Evolutionary conservation across 345 rosid species (phyloP), one percentile per base, ranked within the genome.

Genomic region (Eutrema japonicum): DNA sequence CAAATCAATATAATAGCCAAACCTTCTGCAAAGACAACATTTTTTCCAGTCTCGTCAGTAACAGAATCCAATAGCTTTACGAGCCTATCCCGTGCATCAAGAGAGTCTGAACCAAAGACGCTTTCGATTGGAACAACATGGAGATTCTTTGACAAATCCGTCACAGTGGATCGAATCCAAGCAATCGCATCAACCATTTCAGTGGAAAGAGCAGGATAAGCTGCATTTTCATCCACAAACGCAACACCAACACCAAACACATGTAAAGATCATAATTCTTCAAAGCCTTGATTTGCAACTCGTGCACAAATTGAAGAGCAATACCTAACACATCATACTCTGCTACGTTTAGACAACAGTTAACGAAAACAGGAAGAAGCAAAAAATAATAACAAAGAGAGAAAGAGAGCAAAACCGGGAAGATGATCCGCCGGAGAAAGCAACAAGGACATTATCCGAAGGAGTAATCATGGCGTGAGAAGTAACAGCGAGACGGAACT

Each of bases 191-290:
- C 61, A 50, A 74, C 68, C 41, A 66, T 52, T 66, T 83, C 77
- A 7, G 42, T 59, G 8, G 78, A 58, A 30, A 81, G 54, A 68
- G 79, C 37, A 54, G 81, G 74, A 75, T 41, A 68, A 64, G 71
- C 81, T 10, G 83, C 53, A 40, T 78, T 84, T 77, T 95, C 97
- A 72, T 90, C 92, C 18, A 95, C 72, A 78, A 87, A 90, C 18
- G 89, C 89, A 62, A 95, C 97, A 66, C 96, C 96, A 63, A 88
- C 96, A 50, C 93, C 91, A 82, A 95, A 95, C 8, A 92, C 97
- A 0, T 84, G 85, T 55, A 92, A 82, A 12, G 99, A 87, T 71
- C 96, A 59, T 77, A 90, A 82, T 90, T 90, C 85, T 84, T 89
- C 77, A 86, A 92, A 29, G 93, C 90, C 79, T 81, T 90, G 35